phyloP scores from a whole-genome alignment of 495 filamentous ascomycete genomes.

The Penicillium fimorum region DNA sequence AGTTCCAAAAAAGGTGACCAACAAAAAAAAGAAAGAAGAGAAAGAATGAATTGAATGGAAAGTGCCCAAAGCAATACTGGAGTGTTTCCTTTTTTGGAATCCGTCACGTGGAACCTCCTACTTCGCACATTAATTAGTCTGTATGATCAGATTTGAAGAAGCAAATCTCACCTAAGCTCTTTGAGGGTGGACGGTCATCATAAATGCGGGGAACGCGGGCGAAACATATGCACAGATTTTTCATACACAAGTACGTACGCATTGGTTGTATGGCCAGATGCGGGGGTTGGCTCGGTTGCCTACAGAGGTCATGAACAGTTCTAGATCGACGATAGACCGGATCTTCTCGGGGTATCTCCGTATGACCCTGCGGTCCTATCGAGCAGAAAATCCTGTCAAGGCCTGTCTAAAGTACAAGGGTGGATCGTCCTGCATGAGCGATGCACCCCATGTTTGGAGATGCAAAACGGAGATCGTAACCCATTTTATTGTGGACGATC shows the following conservation, averaged over 20 bases:
- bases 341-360: background rate
- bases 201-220: conserved; percentile 4
- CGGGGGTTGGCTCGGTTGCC: background rate
- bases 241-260: background rate
- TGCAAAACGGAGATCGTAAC: conserved; percentile 9
- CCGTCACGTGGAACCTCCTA: conserved; percentile 22
- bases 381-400: background rate
- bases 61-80: background rate
- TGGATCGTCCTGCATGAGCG: conserved; percentile 6
- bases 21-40: conserved; percentile 8
- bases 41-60: background rate
- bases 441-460: conserved; percentile 9
- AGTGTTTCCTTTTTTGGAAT: conserved; percentile 22
- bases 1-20: conserved; percentile 6
- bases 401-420: background rate
- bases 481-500: background rate
- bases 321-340: background rate
- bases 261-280: background rate
- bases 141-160: conserved; percentile 10
- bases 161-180: conserved; percentile 8
- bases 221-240: conserved; percentile 9
- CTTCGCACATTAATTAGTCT: conserved; percentile 1
- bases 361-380: conserved; percentile 4
- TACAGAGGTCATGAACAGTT: background rate
- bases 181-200: background rate